Evolutionary conservation across 139 green algal species (phyloP).

Genomic region (Coelastrella sp.): DNA sequence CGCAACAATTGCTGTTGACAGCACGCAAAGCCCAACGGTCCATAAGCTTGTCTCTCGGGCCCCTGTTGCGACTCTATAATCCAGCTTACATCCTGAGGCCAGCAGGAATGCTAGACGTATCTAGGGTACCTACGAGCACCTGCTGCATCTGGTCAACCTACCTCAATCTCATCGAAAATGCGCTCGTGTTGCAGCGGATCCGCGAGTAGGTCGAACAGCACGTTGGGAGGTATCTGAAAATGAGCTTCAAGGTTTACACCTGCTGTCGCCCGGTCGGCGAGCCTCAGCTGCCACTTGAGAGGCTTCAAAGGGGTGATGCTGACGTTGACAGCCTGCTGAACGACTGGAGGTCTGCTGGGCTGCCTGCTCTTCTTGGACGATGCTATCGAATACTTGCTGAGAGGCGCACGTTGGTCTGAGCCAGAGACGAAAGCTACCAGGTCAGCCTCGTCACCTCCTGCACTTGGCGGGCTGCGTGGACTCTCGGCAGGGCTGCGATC

Average conservation of each 20-base stretch:
- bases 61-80: too few relatives aligned
- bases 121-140: not conserved
- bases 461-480: not conserved
- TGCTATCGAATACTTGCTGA: not conserved
- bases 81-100: too few relatives aligned
- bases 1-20: too few relatives aligned
- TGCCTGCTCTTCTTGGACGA: not conserved
- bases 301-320: not conserved
- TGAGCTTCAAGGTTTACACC: conserved; percentile 30
- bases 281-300: not conserved
- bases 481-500: not conserved
- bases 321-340: not conserved
- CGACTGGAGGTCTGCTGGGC: not conserved
- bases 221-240: conserved; percentile 11
- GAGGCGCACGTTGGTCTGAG: not conserved
- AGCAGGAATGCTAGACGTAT: too few relatives aligned
- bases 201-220: conserved; percentile 61
- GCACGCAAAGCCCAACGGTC: too few relatives aligned
- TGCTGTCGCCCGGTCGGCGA: conserved; percentile 13
- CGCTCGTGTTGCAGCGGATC: conserved; percentile 53
- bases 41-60: too few relatives aligned
- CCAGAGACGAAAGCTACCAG: not conserved
- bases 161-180: conserved; percentile 63
- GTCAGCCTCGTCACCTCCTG: not conserved
- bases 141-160: conserved; percentile 16